Conservation (phyloP, 345 rosid species). For the Hirschfeldia incana region DNA sequence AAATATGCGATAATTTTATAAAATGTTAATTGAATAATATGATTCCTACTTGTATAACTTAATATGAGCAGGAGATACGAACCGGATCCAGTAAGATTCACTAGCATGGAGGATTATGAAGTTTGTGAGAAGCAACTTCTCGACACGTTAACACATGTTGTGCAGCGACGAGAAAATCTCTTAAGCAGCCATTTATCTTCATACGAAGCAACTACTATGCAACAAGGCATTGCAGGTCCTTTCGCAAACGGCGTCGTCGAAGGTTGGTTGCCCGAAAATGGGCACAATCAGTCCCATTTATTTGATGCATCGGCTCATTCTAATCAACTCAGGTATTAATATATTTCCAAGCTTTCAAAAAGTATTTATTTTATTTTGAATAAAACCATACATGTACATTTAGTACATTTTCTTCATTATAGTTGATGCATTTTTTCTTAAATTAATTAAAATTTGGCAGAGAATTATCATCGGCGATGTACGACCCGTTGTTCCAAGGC, state of each 20-base stretch:
- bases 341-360: neutral
- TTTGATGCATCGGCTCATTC: conserved; percentile 53
- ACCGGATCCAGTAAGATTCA: conserved; percentile 56
- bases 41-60: neutral
- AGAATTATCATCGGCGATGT: conserved; percentile 41
- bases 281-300: conserved; percentile 43
- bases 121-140: conserved; percentile 65
- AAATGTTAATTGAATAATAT: neutral
- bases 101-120: conserved; percentile 58
- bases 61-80: conserved; percentile 54
- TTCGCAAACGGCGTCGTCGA: conserved; percentile 55
- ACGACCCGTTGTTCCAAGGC: conserved; percentile 52
- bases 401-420: neutral
- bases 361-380: neutral
- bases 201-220: conserved; percentile 54
- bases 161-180: conserved; percentile 59
- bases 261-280: conserved; percentile 56
- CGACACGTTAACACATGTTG: conserved; percentile 52
- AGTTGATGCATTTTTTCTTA: neutral
- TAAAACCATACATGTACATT: neutral
- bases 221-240: conserved; percentile 41
- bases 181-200: conserved; percentile 49
- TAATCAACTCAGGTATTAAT: conserved; percentile 40
- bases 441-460: conserved; percentile 2
- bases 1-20: neutral